Percentiles rank a stretch among this genome's conserved stretches.
These are phyloP conservation scores for Pyrenophora graminea DNA, from an alignment of 2,329 filamentous ascomycete genomes.

Conservation along the genomic window DNA sequence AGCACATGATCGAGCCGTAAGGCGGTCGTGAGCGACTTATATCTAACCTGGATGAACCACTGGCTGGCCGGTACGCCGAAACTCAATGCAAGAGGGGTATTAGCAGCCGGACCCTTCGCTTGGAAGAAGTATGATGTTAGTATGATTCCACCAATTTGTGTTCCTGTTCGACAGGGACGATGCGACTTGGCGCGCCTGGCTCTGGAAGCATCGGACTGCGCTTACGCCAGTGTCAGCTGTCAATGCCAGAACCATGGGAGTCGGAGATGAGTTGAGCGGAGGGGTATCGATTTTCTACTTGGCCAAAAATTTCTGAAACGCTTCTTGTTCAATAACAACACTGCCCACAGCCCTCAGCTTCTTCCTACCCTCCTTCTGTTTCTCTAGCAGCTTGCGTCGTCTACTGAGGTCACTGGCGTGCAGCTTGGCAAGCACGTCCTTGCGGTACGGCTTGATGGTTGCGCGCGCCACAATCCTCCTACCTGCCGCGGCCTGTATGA, in stretches of 20 bases:
- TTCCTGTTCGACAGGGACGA: too few relatives aligned
- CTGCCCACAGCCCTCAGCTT: constrained; percentile 80
- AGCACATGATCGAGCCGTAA: constrained; percentile 3
- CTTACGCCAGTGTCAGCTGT: neutral
- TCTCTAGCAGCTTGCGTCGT: constrained; percentile 85
- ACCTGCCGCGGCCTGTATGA: constrained; percentile 90
- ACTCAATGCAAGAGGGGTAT: too few relatives aligned
- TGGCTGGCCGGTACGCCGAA: too few relatives aligned
- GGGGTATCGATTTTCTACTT: constrained; percentile 54
- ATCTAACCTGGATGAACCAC: too few relatives aligned
- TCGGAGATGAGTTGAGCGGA: neutral
- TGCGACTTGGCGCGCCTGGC: too few relatives aligned
- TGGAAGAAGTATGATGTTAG: too few relatives aligned
- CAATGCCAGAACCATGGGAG: neutral
- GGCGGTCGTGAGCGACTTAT: neutral
- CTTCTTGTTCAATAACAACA: constrained; percentile 93
- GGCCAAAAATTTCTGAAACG: constrained; percentile 90
- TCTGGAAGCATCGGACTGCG: too few relatives aligned
- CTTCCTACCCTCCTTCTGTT: constrained; percentile 95
- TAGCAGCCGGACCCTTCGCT: too few relatives aligned
- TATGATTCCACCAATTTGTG: too few relatives aligned
- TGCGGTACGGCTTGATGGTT: constrained; percentile 94
- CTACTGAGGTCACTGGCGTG: constrained; percentile 87
- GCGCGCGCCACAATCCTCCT: constrained; percentile 84
- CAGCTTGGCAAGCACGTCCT: constrained; percentile 90